These are phyloP conservation scores for Cyberlindnera xishuangbannaensis DNA, from an alignment of 805 yeast species.

Conservation along the genomic window DNA sequence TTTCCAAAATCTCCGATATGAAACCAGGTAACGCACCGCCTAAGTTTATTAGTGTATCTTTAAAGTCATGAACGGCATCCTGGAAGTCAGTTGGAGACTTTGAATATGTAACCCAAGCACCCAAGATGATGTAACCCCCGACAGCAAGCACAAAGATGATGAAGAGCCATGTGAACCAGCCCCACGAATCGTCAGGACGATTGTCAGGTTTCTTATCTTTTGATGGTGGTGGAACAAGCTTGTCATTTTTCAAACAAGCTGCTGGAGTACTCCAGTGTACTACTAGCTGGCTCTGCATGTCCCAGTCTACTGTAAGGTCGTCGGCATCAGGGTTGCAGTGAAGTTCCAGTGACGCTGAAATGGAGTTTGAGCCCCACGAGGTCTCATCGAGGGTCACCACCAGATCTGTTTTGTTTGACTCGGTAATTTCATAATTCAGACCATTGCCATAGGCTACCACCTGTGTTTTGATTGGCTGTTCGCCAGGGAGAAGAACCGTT, in stretches of 20 bases:
- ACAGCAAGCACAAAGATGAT: slow-evolving; percentile 64
- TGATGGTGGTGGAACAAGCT: slow-evolving; percentile 2
- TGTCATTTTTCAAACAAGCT: slow-evolving; percentile 34
- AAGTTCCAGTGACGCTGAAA: slow-evolving; percentile 43
- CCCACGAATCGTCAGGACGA: slow-evolving; percentile 45
- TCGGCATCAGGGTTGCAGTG: slow-evolving; percentile 39
- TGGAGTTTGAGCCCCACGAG: slow-evolving; percentile 61
- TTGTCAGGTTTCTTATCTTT: slow-evolving; percentile 16
- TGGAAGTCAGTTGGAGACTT: slow-evolving; percentile 63
- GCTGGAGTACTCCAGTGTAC: slow-evolving; percentile 35
- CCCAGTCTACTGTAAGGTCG: slow-evolving; percentile 23
- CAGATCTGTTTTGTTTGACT: slow-evolving; percentile 28
- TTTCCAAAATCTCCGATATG: slow-evolving; percentile 58
- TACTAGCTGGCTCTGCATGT: slow-evolving; percentile 18
- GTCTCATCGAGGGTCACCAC: slow-evolving; percentile 43
- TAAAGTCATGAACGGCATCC: slow-evolving; percentile 66
- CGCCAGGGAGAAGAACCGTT: slow-evolving; percentile 43
- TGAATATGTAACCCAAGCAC: slow-evolving; percentile 71
- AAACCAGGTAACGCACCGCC: slow-evolving; percentile 59
- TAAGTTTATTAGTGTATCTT: slow-evolving; percentile 59
- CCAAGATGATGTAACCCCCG: slow-evolving; percentile 65
- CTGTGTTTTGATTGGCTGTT: slow-evolving; percentile 46
- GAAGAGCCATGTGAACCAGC: slow-evolving; percentile 79
- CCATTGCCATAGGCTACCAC: slow-evolving; percentile 51
- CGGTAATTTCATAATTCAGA: slow-evolving; percentile 28